Percentiles rank a stretch among this genome's conserved stretches.
Evolutionary conservation across 306 rosid genomes (phyloP).

Genomic region (Quercus dentata): DNA sequence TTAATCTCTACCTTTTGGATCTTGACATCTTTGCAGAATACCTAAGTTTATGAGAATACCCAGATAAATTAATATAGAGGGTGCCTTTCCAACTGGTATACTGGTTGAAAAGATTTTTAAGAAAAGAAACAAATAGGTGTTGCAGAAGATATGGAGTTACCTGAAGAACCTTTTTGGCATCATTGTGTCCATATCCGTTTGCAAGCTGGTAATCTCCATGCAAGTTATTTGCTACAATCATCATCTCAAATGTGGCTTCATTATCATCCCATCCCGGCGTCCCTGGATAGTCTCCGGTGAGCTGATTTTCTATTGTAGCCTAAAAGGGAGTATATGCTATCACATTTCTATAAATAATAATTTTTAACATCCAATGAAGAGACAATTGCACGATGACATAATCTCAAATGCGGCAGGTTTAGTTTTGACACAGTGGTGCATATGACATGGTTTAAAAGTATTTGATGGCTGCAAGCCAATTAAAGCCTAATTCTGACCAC

Average conservation of each 20-base stretch:
- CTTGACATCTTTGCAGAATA: background rate
- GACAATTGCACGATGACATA: background rate
- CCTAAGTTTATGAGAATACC: background rate
- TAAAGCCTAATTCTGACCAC: background rate
- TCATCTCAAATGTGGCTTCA: slow-evolving; percentile 78
- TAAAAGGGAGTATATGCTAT: slow-evolving; percentile 27
- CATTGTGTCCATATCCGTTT: slow-evolving; percentile 67
- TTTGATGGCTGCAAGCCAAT: background rate
- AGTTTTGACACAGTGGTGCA: slow-evolving; percentile 3
- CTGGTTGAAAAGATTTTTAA: background rate
- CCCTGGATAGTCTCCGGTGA: slow-evolving; percentile 67
- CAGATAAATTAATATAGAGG: background rate
- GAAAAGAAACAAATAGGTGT: background rate
- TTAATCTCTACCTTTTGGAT: background rate
- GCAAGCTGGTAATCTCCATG: slow-evolving; percentile 96
- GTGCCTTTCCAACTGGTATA: background rate
- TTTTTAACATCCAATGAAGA: slow-evolving; percentile 5
- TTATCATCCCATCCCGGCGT: slow-evolving; percentile 89
- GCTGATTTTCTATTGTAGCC: slow-evolving; percentile 64
- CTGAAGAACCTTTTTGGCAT: slow-evolving; percentile 60
- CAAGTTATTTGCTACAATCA: slow-evolving; percentile 49
- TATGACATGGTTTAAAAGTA: background rate
- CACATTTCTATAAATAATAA: slow-evolving; percentile 14
- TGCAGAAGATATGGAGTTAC: slow-evolving; percentile 35
- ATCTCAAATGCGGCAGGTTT: background rate